A percentile compares a stretch with the other conserved stretches of the same genome.
Evolutionary conservation across 768 basidiomycete genomes (phyloP).

Genomic region (Lepiota venenata): DNA sequence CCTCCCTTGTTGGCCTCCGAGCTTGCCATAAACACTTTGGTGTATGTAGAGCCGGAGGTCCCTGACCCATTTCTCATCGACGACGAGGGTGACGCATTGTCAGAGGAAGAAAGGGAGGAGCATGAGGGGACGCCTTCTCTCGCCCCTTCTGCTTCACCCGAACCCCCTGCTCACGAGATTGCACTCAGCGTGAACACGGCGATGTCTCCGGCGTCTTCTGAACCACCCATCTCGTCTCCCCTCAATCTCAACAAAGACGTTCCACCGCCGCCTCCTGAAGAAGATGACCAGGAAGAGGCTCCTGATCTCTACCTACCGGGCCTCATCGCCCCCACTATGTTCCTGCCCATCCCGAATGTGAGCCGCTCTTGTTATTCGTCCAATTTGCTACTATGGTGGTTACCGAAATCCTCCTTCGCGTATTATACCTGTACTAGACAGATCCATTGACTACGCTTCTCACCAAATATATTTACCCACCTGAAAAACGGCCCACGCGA

Average conservation of each 20-base stretch:
- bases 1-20: not conserved
- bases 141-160: slow-evolving; percentile 29
- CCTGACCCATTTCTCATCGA: slow-evolving; percentile 65
- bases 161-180: slow-evolving; percentile 38
- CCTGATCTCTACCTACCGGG: slow-evolving; percentile 67
- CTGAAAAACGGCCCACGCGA: slow-evolving; percentile 69
- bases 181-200: slow-evolving; percentile 29
- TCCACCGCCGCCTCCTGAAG: slow-evolving; percentile 34
- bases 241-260: slow-evolving; percentile 52
- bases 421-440: slow-evolving; percentile 59
- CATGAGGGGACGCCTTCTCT: slow-evolving; percentile 19
- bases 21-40: slow-evolving; percentile 12
- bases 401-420: slow-evolving; percentile 46
- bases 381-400: slow-evolving; percentile 58
- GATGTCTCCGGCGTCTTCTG: slow-evolving; percentile 18
- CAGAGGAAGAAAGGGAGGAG: slow-evolving; percentile 32
- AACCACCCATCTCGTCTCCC: slow-evolving; percentile 18
- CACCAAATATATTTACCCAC: slow-evolving; percentile 79
- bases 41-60: slow-evolving; percentile 42
- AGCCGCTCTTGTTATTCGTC: slow-evolving; percentile 47
- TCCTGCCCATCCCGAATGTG: slow-evolving; percentile 88
- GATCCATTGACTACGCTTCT: slow-evolving; percentile 80
- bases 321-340: slow-evolving; percentile 73
- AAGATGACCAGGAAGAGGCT: slow-evolving; percentile 30
- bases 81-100: slow-evolving; percentile 42